These are phyloP conservation scores for Globisporangium perplexum DNA, from an alignment of 352 stramenopile genomes.

Conservation along the genomic window DNA sequence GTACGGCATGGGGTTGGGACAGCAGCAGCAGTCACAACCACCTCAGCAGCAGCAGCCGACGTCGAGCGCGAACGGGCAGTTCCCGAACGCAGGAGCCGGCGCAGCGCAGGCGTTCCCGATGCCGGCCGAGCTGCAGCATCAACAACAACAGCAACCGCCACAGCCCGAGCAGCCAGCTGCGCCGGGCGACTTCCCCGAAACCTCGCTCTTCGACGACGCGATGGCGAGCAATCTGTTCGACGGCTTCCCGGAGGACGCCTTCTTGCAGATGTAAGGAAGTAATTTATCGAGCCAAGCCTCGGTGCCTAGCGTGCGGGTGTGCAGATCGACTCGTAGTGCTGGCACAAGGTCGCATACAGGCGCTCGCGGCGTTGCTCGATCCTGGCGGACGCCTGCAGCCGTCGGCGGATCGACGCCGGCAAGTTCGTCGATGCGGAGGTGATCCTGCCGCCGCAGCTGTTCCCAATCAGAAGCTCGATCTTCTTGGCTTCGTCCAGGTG, in stretches of 20 bases:
- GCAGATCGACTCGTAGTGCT: conserved; percentile 35
- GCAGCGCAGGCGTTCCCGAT: conserved; percentile 1
- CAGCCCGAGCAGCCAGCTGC: conserved; percentile 12
- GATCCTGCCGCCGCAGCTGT: conserved; percentile 45
- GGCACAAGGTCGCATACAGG: conserved; percentile 42
- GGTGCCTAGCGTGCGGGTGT: neutral
- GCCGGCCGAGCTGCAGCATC: conserved; percentile 9
- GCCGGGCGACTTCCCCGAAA: conserved; percentile 18
- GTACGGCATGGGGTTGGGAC: conserved; percentile 24
- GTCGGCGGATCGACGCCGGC: conserved; percentile 36
- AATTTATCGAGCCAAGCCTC: conserved; percentile 19
- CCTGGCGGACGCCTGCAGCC: conserved; percentile 35
- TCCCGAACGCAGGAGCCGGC: conserved; percentile 5
- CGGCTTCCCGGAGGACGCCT: conserved; percentile 62
- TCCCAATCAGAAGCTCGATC: conserved; percentile 59
- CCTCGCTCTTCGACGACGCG: conserved; percentile 37
- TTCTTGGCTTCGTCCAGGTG: conserved; percentile 55
- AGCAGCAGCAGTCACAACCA: conserved; percentile 21
- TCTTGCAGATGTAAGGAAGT: conserved; percentile 57
- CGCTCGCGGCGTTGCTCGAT: conserved; percentile 44
- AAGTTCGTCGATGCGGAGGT: conserved; percentile 44
- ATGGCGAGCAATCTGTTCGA: conserved; percentile 61
- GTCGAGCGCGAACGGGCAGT: conserved; percentile 13
- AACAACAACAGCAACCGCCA: conserved; percentile 14
- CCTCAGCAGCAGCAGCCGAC: conserved; percentile 15